Conservation (phyloP, 306 rosid species). For the Rosa rugosa region DNA sequence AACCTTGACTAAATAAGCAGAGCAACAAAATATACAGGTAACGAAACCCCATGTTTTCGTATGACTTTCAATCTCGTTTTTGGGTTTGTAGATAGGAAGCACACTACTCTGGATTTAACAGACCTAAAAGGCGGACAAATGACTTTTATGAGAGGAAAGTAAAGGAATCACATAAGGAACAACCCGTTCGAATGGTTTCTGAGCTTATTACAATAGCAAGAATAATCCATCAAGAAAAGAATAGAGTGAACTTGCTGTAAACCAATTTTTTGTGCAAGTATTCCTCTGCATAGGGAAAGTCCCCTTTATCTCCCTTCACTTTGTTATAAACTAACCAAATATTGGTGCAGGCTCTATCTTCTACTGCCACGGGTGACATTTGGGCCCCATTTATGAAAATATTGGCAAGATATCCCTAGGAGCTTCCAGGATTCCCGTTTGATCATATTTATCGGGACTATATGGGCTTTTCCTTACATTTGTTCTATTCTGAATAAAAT, state of each 20-base stretch:
- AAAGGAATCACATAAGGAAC: conserved; percentile 48
- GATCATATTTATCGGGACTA: too few species aligned
- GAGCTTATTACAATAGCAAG: conserved; percentile 24
- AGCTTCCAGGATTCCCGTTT: too few species aligned
- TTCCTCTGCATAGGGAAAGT: not conserved
- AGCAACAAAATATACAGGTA: conserved; percentile 40
- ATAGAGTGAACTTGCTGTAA: conserved; percentile 40
- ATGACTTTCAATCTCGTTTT: conserved; percentile 5
- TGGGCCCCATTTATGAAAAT: too few species aligned
- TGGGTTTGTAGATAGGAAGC: conserved; percentile 23
- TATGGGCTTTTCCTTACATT: too few species aligned
- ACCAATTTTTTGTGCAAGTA: conserved; percentile 15
- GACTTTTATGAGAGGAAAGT: conserved; percentile 60
- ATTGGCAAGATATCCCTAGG: too few species aligned
- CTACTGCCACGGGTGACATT: too few species aligned
- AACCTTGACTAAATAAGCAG: conserved; percentile 42
- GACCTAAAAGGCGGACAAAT: not conserved
- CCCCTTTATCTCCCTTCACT: not conserved
- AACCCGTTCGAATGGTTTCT: conserved; percentile 32
- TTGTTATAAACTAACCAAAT: not conserved
- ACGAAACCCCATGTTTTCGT: conserved; percentile 47
- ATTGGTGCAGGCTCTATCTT: too few species aligned
- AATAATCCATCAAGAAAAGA: conserved; percentile 56
- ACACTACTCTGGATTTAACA: conserved; percentile 9
- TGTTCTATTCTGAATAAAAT: too few species aligned